Evolutionary conservation across 805 yeast genomes (phyloP), one percentile per base, ranked within the genome.

Genomic region (Candida pseudofarinosa): DNA sequence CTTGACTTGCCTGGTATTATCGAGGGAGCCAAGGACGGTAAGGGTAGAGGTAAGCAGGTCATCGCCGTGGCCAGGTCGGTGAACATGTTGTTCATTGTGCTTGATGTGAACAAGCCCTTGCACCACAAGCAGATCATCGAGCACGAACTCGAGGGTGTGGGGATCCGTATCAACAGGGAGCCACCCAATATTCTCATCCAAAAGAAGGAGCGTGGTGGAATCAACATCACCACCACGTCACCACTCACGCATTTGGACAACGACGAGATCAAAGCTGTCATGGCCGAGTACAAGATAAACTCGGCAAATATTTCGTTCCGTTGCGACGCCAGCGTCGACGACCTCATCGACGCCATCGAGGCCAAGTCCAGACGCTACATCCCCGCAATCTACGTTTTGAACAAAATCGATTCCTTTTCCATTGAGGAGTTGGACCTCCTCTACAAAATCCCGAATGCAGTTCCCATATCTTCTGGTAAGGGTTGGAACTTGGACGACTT

Each of bases 31-130:
- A 85, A 85, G 52, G 93, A 86, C 57, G 95, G 95, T 67, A 80
- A 85, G 62, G 95, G 95, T 69, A 77, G 95, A 75, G 95, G 95
- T 76, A 84, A 79, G 54, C 99, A 93, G 69, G 99, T 93, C 43
- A 93, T 93, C 67, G 99, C 99, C 2, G 99, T 93, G 46, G 98
- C 98, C n/a, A 80, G 99, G 67, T 88, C 97, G 2, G 95, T 97
- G 62, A 90, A 93, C 62, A 72, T 93, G 56, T 78, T 93, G 39
- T 93, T 93, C 64, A 87, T 93, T 60, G 96, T 93, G 3, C 72
- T 93, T 58, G 99, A 93, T 63, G 99, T 93, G 43, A 88, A 89
- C 68, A 93, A 93, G 61, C 99, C 99, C 3, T 74, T 93, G 54
- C 90, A 85, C 49, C 98, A 93, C 66, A 93, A 93, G 60, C 85